A percentile compares a stretch with the other conserved stretches of the same genome.
phyloP scores from a whole-genome alignment of 129 eudicot genomes.

The Tagetes erecta region DNA sequence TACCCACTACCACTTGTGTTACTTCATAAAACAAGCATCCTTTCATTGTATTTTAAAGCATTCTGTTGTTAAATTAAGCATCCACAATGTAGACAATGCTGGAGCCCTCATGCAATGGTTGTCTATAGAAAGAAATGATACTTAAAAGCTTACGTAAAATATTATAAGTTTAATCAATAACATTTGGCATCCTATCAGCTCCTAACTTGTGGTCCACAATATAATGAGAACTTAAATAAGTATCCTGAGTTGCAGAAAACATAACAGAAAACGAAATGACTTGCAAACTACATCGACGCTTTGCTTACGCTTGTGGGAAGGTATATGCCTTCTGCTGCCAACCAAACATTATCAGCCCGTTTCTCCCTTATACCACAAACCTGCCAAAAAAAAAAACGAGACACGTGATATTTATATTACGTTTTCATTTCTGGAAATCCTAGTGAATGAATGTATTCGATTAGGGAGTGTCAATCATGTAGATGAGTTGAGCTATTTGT shows the following conservation, averaged over 20 bases:
- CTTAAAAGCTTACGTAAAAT: background rate
- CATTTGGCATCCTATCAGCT: background rate
- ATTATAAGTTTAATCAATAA: background rate
- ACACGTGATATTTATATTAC: background rate
- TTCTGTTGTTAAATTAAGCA: too few relatives aligned
- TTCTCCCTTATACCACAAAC: constrained; percentile 93
- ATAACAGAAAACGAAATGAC: constrained; percentile 3
- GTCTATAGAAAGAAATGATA: background rate
- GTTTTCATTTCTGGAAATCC: background rate
- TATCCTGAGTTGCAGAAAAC: background rate
- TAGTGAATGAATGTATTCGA: background rate
- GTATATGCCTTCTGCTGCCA: constrained; percentile 98
- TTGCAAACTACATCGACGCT: constrained; percentile 34
- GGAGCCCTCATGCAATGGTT: background rate
- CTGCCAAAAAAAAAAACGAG: constrained; percentile 42
- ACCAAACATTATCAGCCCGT: constrained; percentile 80
- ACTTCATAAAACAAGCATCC: too few relatives aligned
- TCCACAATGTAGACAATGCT: too few relatives aligned
- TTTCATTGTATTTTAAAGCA: too few relatives aligned
- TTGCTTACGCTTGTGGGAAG: constrained; percentile 66
- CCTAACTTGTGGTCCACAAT: constrained; percentile 3
- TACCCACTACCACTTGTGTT: background rate
- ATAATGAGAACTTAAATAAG: constrained; percentile 22
- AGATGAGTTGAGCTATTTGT: background rate
- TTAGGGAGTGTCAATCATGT: background rate